These are phyloP conservation scores for Mucor racemosus DNA, from an alignment of 371 early-diverging fungal species.

Conservation along the genomic window DNA sequence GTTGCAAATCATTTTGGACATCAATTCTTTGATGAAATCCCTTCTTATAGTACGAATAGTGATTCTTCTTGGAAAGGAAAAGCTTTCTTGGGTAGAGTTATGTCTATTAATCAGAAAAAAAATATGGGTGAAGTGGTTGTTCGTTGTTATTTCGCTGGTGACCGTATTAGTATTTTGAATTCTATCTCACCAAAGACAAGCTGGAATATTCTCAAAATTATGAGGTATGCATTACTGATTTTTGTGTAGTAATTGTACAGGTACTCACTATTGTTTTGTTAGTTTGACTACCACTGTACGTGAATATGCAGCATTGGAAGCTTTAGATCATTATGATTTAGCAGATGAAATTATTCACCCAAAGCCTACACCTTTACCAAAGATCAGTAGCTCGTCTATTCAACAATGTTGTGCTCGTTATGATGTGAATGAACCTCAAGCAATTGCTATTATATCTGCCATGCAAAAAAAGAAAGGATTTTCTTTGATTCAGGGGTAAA, in stretches of 20 bases:
- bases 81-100: constrained; percentile 69
- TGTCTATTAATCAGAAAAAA: constrained; percentile 45
- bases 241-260: background rate
- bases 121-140: constrained; percentile 52
- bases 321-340: constrained; percentile 69
- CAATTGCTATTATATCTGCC: constrained; percentile 80
- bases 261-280: background rate
- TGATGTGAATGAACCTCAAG: constrained; percentile 89
- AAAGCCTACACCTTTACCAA: constrained; percentile 26
- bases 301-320: constrained; percentile 82
- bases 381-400: constrained; percentile 33
- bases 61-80: constrained; percentile 32
- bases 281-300: constrained; percentile 81
- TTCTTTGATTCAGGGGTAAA: constrained; percentile 88
- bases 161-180: constrained; percentile 48
- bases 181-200: constrained; percentile 48
- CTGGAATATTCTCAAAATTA: constrained; percentile 41
- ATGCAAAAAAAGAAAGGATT: constrained; percentile 75
- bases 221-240: constrained; percentile 22
- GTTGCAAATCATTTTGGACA: constrained; percentile 54
- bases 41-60: background rate
- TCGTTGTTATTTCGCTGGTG: constrained; percentile 51
- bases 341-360: constrained; percentile 71
- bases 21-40: constrained; percentile 36
- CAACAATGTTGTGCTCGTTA: constrained; percentile 63